Percentiles rank a stretch among this genome's conserved stretches.
Conservation (phyloP, 192 early-diverging fungal genomes). For the Geosiphon pyriformis region DNA sequence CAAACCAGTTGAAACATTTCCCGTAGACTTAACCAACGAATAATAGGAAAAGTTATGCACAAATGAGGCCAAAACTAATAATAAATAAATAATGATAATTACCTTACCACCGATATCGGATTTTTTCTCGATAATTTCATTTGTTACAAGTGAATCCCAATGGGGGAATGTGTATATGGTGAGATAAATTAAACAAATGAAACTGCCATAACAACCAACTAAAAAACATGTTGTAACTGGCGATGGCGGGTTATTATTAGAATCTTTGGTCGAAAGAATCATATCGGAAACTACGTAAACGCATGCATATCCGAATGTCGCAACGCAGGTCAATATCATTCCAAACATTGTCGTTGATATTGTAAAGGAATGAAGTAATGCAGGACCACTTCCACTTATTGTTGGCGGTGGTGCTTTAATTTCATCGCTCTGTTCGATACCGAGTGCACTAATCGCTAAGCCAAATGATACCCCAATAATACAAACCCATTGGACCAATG, state of each 20-base stretch:
- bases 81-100: slow-evolving; percentile 37
- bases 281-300: slow-evolving; percentile 53
- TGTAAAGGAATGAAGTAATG: neutral
- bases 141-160: slow-evolving; percentile 35
- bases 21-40: slow-evolving; percentile 45
- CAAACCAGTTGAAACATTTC: slow-evolving; percentile 53
- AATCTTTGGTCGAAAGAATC: slow-evolving; percentile 37
- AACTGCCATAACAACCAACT: slow-evolving; percentile 40
- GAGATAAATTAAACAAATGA: slow-evolving; percentile 43
- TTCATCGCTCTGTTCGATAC: slow-evolving; percentile 28
- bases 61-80: slow-evolving; percentile 40
- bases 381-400: neutral
- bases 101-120: slow-evolving; percentile 8
- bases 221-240: slow-evolving; percentile 48
- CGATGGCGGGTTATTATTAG: slow-evolving; percentile 31
- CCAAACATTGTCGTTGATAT: slow-evolving; percentile 39
- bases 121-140: slow-evolving; percentile 30
- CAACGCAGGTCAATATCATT: slow-evolving; percentile 44
- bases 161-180: slow-evolving; percentile 46
- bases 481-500: slow-evolving; percentile 44
- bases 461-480: slow-evolving; percentile 51
- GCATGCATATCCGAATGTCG: slow-evolving; percentile 53
- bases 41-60: slow-evolving; percentile 52
- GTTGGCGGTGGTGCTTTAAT: neutral
- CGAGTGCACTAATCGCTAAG: slow-evolving; percentile 46